Evolutionary conservation across 129 eudicot genomes (phyloP), one percentile per base, ranked within the genome.

Genomic region (Apium graveolens): DNA sequence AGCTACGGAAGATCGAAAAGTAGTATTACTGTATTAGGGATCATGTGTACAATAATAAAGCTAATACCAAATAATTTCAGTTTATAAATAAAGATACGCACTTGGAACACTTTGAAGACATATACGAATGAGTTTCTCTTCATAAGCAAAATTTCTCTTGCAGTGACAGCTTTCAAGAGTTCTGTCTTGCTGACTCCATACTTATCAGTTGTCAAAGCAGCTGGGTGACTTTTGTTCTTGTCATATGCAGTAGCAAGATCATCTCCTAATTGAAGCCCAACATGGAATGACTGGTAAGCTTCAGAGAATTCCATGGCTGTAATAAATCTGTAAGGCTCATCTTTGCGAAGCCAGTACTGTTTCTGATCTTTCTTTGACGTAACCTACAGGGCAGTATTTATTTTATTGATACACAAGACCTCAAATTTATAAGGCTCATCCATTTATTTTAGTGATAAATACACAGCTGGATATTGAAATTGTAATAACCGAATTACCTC

Each of bases 321-420:
- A 75, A 90, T 81, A 72, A 88, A 90, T 66, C 91, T 76, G 46
- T 90, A 88, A 24, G 92, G 88, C 70, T 83, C 85, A 20, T 86
- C 86, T 77, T 83, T 81, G 68, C 79, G 53, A 55, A 78, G 81
- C 96, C 96, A 90, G 55, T 88, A 90, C 70, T 90, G 96, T 49
- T 80, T 55, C 73, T 90, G 96, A 85, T 90, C 96, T 85, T 86
- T 90, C 87, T 85, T 90, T 60, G 96, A 90, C 29, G 96, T 90
- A 82, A 90, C 96, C 96, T 90, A 45, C 74, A 83, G 2, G 20
- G 21, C 57, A 26, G 44, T 39, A 34, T 12, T 10, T 20, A 53
- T 53, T 26, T 12, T 35, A 20, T 10, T 27, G 21, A n/a, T 10
- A 62, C 0, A 16, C 0, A 41, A 5, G 11, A 11, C 55, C 17